Percentiles rank a stretch among this genome's conserved stretches.
These are phyloP conservation scores for Beauveria asiatica DNA, from an alignment of 2,329 filamentous ascomycete species.

Conservation along the genomic window DNA sequence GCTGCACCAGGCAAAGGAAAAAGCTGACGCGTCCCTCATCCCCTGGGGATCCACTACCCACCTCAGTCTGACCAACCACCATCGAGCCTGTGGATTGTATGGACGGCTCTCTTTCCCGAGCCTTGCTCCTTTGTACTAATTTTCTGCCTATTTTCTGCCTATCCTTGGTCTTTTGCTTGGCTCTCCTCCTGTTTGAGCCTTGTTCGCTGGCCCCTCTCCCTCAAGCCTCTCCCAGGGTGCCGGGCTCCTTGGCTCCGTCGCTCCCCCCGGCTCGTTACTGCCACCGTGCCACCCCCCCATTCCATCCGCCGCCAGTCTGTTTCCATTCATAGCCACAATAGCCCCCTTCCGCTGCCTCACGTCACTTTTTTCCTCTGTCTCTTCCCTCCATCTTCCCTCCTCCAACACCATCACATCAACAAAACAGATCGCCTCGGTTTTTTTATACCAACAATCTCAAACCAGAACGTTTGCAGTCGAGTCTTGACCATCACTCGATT, in stretches of 20 bases:
- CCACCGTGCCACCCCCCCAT: not conserved
- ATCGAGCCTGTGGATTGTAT: not conserved
- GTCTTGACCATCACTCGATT: not conserved
- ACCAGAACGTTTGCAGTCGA: not conserved
- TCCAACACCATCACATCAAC: constrained; percentile 13
- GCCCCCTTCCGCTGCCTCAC: constrained; percentile 21
- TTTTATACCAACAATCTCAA: not conserved
- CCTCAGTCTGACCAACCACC: constrained; percentile 6
- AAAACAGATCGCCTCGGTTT: constrained; percentile 11
- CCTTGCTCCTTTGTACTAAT: not conserved
- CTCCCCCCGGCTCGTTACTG: not conserved
- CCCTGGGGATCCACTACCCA: constrained; percentile 12
- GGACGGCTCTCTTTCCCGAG: constrained; percentile 4
- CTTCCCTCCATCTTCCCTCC: constrained; percentile 15
- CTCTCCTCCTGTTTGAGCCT: not conserved
- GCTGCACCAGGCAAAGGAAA: not conserved
- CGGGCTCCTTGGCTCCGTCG: not conserved
- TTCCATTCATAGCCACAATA: constrained; percentile 26
- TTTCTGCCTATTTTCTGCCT: not conserved
- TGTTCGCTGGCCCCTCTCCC: not conserved
- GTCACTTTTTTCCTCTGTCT: constrained; percentile 16
- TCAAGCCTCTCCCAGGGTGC: constrained; percentile 6
- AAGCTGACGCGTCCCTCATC: constrained; percentile 24
- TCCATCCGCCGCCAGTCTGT: constrained; percentile 9
- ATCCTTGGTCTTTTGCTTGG: not conserved